Conservation (phyloP, 495 filamentous ascomycete genomes). For the Chaetomidium leptoderma region DNA sequence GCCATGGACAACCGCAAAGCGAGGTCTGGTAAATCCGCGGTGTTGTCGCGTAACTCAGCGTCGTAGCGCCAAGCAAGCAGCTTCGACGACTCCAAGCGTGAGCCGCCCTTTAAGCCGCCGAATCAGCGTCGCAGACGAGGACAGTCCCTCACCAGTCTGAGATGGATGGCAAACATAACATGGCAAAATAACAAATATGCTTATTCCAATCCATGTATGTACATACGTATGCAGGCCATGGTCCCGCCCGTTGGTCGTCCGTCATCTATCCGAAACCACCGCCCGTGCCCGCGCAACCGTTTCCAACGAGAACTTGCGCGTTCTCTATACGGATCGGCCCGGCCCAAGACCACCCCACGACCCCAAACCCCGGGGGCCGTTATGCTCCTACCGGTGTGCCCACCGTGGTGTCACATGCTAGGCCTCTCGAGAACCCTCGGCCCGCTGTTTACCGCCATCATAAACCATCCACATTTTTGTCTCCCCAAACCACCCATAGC, state of each 20-base stretch:
- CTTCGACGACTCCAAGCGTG: no score
- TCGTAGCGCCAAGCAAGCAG: no score
- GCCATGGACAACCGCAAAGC: neutral
- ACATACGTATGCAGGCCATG: neutral
- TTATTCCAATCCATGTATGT: neutral
- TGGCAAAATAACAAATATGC: neutral
- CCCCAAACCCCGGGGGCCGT: constrained; percentile 8
- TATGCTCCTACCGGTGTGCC: neutral
- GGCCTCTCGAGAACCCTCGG: neutral
- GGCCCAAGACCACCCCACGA: neutral
- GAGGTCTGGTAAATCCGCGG: neutral
- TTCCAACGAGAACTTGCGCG: neutral
- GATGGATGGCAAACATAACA: no score
- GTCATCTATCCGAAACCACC: neutral
- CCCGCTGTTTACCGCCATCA: no score
- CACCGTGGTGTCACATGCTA: neutral
- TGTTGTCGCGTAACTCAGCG: no score
- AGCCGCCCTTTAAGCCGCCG: no score
- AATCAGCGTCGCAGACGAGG: no score
- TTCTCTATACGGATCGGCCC: no score
- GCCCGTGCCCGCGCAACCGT: neutral
- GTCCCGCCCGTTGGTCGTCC: neutral
- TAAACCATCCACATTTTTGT: neutral
- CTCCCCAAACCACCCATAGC: neutral
- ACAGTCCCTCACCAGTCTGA: no score